Conservation (phyloP, 2,329 filamentous ascomycete species). For the Leptographium radiaticola region DNA sequence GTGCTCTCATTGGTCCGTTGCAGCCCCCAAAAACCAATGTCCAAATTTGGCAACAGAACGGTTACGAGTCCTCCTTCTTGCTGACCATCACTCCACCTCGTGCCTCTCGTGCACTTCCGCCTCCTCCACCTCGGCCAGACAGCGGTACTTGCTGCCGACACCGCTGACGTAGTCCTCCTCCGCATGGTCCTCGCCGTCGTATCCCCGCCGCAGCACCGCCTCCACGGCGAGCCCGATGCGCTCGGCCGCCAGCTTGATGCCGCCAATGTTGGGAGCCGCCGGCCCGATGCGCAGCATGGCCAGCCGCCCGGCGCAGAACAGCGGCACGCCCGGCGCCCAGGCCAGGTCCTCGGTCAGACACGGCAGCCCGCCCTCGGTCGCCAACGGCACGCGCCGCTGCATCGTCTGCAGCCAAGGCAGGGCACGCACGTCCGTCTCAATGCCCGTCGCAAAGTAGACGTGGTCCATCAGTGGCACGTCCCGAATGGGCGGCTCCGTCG, state of each 20-base stretch:
- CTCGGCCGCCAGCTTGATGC: conserved; percentile 10
- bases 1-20: too few species aligned
- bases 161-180: conserved; percentile 5
- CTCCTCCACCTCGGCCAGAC: neutral
- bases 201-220: neutral
- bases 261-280: conserved; percentile 10
- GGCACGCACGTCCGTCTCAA: conserved; percentile 46
- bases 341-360: conserved; percentile 64
- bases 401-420: conserved; percentile 51
- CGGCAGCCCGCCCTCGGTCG: conserved; percentile 52
- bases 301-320: conserved; percentile 12
- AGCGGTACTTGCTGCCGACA: conserved; percentile 9
- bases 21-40: too few species aligned
- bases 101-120: neutral
- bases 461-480: conserved; percentile 48
- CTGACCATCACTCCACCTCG: too few species aligned
- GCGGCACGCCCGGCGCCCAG: conserved; percentile 59
- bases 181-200: neutral
- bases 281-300: conserved; percentile 11
- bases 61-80: too few species aligned
- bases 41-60: too few species aligned
- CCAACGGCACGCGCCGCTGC: conserved; percentile 44
- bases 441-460: conserved; percentile 65
- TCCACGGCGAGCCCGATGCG: conserved; percentile 6
- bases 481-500: conserved; percentile 37